Evolutionary conservation across 2,329 filamentous ascomycete genomes (phyloP), one percentile per base, ranked within the genome.

Genomic region (Ilyonectria robusta): DNA sequence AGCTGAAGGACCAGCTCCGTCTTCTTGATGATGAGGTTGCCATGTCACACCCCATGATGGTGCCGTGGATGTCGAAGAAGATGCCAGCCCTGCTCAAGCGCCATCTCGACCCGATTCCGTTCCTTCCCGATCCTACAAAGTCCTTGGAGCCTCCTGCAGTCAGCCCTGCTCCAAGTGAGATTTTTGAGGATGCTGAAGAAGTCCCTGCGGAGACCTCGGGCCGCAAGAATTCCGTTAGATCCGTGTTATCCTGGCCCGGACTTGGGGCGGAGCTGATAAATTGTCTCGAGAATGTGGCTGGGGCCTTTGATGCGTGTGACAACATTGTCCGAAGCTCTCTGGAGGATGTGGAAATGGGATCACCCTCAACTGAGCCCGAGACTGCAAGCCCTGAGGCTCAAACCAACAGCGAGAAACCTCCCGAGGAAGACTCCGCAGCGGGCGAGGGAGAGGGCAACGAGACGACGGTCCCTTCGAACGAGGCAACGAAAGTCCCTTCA

Each of bases 51-150:
- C 90, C 90, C 0, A 82, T 85, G 40, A 88, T 92, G 86, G 81
- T 78, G 2, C 88, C 89, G 0, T 92, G 87, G 77, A 62, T 85
- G 0, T 85, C 84, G 62, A 86, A 83, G 62, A 79, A 83, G 42
- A 84, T 92, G 78, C 84, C 88, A 0, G 70, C 78, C 1, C 77
- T 84, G 15, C 80, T 92, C 29, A 84, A 83, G 68, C 86, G 86
- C 31, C 85, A 87, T 58, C 78, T 91, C 19, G 90, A 92, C 61
- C 89, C 89, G 0, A 84, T 91, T n/a, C 84, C 89, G 2, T 91
- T 88, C 75, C 81, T 92, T 0, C 88, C 89, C 0, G 81, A 91
- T 60, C 84, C 85, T 2, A 85, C 85, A 2, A 79, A 77, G 50
- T 72, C 74, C 3, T 71, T 86, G 15, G 81, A 79, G 9, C 75